Base-by-base conservation (phyloP, 2,329 filamentous ascomycete genomes). In the Calonectria henricotiae region DNA sequence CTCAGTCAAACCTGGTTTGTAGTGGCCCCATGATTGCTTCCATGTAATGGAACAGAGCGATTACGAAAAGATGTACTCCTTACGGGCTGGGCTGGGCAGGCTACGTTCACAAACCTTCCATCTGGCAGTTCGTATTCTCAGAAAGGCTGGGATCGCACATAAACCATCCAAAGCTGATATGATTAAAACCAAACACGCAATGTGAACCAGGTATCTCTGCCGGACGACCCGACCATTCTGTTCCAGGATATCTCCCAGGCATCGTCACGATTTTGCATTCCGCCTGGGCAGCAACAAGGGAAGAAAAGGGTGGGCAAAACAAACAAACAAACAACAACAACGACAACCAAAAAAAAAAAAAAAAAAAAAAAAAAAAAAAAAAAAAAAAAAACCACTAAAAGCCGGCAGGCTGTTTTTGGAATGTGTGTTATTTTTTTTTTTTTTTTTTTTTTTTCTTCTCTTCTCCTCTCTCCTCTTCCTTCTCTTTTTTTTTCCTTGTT, bases 11-110 rank as follows among this genome's bases (percentile, higher is more conserved):
- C 55, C 44, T 30, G 62, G 67, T 41, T 35, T 61, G 44, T 27
- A 41, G 62, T 69, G 67, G 67, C 27, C 62, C 67, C 67, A 69
- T 69, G 67, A 60, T 43, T 61, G 51, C 51, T 61, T 69, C 44
- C 47, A 54, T 30, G 32, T 30, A 44, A 39, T 30, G 37, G 25
- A 27, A 47, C 51, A 62, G 37, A 39, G 62, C 35, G 30, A 46
- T 35, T 51, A 63, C 46, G 46, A 49, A 62, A 61, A 44, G 37
- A 61, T 17, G 55, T 44, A 46, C 25, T 44, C 17, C 13, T 23
- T 64, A 41, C 47, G 39, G 62, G 23, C 27, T 30, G 27, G 27
- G 7, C 15, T 54, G 46, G 46, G 39, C 37, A 55, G 49, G 44
- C 39, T 49, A 65, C 62, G 13, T 39, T 30, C 49, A 37, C 62